Base-by-base conservation (phyloP, 768 basidiomycete genomes). In the Boletus pseudopeckii region DNA sequence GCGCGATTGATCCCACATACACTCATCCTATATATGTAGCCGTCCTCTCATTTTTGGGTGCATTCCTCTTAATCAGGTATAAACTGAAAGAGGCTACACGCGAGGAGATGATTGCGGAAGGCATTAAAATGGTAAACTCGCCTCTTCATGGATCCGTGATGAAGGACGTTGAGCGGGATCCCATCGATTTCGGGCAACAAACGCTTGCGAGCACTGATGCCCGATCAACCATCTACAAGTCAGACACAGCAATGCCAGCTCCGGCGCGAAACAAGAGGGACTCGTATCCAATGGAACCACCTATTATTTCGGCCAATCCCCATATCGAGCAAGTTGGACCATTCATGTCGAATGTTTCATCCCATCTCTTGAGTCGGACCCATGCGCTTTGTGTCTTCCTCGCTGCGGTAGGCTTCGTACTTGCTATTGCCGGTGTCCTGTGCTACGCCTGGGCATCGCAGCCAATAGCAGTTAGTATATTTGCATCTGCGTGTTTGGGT, bases 1-100 rank as follows among this genome's bases (percentile, higher is more conserved):
- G 30, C n/a, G 10, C 44, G n/a, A 66, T 14, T 5, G 13, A 36
- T 40, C 38, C 28, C 26, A 61, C 39, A 3, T 22, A 18, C 13
- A 2, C n/a, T 18, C 33, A 17, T 34, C 10, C 36, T 32, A 22
- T 22, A 22, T 22, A 22, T 38, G 22, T 22, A 71, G 77, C 76
- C 20, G 67, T 77, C 22, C 58, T 78, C 7, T 74, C 83, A 3
- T 84, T 85, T 66, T 62, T 80, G 46, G 81, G 74, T 5, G 79
- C 80, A 22, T 83, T 83, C 67, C 75, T 82, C 55, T 71, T 84
- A 28, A 72, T 82, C 39, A 71, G 77, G 36, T 82, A 81, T 69
- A 80, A 79, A 54, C 68, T 84, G 5, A 71, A 75, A 50, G 79
- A 79, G 57, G 84, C 82, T 7, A 77, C 72, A 26, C 72, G 71